A percentile compares a stretch with the other conserved stretches of the same genome.
Evolutionary conservation across 1,284 basidiomycete genomes (phyloP).

Genomic region (Cryptococcus maquisensis): DNA sequence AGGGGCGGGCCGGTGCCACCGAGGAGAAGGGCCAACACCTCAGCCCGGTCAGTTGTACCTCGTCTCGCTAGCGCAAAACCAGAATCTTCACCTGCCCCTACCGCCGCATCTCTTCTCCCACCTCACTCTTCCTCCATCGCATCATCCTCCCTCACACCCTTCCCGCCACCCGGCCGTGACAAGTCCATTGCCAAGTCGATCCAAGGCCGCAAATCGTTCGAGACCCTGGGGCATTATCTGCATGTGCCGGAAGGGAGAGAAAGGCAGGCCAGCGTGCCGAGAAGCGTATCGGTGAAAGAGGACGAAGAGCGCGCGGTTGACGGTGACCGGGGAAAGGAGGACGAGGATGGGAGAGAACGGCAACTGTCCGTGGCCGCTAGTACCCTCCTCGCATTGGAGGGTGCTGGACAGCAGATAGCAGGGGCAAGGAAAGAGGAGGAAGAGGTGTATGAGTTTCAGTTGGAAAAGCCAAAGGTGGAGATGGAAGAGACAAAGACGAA

Average conservation of each 20-base stretch:
- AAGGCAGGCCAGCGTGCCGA: too few species aligned
- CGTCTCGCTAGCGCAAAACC: background rate
- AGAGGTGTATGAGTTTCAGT: background rate
- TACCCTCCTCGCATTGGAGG: background rate
- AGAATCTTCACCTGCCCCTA: background rate
- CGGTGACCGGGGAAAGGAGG: background rate
- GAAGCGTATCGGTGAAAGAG: background rate
- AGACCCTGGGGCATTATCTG: background rate
- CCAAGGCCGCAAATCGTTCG: background rate
- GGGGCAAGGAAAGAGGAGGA: background rate
- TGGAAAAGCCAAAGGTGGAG: background rate
- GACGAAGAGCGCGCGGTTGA: background rate
- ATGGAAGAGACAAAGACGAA: background rate
- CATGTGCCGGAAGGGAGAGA: too few species aligned
- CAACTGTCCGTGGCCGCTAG: constrained; percentile 3
- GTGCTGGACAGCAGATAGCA: background rate
- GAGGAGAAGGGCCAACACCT: background rate
- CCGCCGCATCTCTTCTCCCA: background rate
- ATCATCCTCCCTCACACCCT: background rate
- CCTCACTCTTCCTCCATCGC: background rate
- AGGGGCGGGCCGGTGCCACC: background rate
- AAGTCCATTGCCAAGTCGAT: background rate
- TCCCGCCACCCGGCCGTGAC: background rate
- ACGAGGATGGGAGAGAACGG: background rate
- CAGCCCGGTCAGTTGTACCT: too few species aligned